Evolutionary conservation across 495 filamentous ascomycete genomes (phyloP).

Genomic region (Penicillium argentinense): DNA sequence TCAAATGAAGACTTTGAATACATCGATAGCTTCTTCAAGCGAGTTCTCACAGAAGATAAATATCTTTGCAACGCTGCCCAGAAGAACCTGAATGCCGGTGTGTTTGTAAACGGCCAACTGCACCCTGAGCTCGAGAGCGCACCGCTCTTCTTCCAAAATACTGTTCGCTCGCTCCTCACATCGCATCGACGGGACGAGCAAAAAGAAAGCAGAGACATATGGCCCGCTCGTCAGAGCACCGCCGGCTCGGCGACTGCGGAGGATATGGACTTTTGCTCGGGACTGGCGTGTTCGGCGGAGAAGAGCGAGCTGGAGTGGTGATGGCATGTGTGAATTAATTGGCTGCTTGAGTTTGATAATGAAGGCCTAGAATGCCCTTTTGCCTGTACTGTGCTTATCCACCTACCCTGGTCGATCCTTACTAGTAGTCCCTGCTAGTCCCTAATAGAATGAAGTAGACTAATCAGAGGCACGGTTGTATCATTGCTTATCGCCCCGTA

Average conservation of each 20-base stretch:
- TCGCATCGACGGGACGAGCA: conserved; percentile 40
- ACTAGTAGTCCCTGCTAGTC: too few relatives aligned
- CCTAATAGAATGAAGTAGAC: too few relatives aligned
- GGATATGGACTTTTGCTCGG: conserved; percentile 38
- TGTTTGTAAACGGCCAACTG: conserved; percentile 49
- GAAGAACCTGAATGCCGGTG: conserved; percentile 44
- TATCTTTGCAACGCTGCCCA: conserved; percentile 44
- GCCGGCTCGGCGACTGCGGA: conserved; percentile 28
- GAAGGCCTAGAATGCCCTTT: background rate
- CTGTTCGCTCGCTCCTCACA: conserved; percentile 36
- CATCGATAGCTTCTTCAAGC: conserved; percentile 42
- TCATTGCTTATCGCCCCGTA: too few relatives aligned
- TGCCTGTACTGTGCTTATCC: conserved; percentile 4
- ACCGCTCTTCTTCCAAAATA: conserved; percentile 48
- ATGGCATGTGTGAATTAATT: background rate
- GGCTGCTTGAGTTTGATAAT: background rate
- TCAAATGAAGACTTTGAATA: conserved; percentile 39
- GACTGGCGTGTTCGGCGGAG: conserved; percentile 20
- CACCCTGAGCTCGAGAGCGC: conserved; percentile 44
- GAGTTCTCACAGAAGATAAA: conserved; percentile 45
- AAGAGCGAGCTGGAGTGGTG: conserved; percentile 20
- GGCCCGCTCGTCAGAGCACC: conserved; percentile 45
- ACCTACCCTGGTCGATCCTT: too few relatives aligned
- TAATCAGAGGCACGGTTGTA: too few relatives aligned
- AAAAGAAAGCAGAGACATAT: conserved; percentile 38